Conservation (phyloP, 257 asterid genomes). For the Paulownia fortunei region DNA sequence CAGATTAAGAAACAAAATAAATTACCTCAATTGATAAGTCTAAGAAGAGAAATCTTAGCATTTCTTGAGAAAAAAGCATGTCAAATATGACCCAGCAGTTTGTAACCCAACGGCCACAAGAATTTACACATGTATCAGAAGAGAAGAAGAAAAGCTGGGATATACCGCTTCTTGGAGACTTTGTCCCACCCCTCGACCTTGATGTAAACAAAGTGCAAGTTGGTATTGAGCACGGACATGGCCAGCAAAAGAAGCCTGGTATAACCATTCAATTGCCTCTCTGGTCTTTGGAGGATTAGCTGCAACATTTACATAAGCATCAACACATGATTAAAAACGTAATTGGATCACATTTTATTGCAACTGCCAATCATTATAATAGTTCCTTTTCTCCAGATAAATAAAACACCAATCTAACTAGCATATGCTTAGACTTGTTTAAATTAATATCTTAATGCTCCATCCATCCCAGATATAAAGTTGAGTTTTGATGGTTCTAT, state of each 20-base stretch:
- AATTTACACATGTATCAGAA: background rate
- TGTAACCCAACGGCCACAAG: background rate
- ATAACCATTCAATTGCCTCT: conserved; percentile 81
- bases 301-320: conserved; percentile 41
- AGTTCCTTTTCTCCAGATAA: background rate
- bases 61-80: conserved; percentile 1
- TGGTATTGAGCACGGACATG: conserved; percentile 95
- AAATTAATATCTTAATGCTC: background rate
- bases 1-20: background rate
- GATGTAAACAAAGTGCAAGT: conserved; percentile 88
- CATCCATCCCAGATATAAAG: conserved; percentile 7
- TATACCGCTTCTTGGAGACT: conserved; percentile 77
- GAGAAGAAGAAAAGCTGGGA: conserved; percentile 8
- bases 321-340: background rate
- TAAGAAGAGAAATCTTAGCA: conserved; percentile 5
- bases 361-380: background rate
- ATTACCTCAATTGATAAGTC: background rate
- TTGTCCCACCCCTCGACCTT: conserved; percentile 65
- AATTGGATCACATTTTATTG: background rate
- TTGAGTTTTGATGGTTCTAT: background rate
- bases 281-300: conserved; percentile 61
- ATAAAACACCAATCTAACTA: background rate
- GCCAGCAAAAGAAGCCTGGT: conserved; percentile 74
- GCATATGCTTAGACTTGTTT: background rate
- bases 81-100: background rate